phyloP scores from a whole-genome alignment of 371 early-diverging fungal genomes.

The Circinella umbellata region DNA sequence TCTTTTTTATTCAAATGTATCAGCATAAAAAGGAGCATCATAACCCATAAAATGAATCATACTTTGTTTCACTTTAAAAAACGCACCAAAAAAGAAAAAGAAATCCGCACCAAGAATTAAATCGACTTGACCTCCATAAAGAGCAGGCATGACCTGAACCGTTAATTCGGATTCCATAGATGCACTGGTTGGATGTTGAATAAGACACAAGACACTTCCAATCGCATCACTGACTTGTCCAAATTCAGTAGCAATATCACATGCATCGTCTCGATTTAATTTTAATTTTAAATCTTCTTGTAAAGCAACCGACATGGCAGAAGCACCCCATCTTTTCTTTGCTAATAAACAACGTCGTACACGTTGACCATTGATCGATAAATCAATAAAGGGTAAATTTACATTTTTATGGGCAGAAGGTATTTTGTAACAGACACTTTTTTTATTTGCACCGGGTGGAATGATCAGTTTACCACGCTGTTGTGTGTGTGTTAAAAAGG shows the following conservation, averaged over 20 bases:
- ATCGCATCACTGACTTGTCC: conserved; percentile 22
- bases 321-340: conserved; percentile 32
- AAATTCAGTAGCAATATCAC: conserved; percentile 30
- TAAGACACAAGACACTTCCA: conserved; percentile 23
- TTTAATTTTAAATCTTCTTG: conserved; percentile 17
- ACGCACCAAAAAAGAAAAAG: conserved; percentile 27
- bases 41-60: conserved; percentile 22
- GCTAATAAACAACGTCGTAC: conserved; percentile 28
- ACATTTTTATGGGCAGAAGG: conserved; percentile 20
- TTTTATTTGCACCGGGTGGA: not conserved
- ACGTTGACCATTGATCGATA: conserved; percentile 21
- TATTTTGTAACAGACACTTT: not conserved
- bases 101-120: conserved; percentile 41
- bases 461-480: not conserved
- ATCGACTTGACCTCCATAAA: conserved; percentile 35
- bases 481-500: not conserved
- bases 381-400: conserved; percentile 28
- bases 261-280: conserved; percentile 10
- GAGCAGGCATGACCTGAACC: conserved; percentile 31
- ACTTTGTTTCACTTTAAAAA: conserved; percentile 27
- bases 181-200: conserved; percentile 26
- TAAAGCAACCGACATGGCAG: conserved; percentile 32
- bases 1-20: not conserved
- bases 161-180: conserved; percentile 16
- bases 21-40: conserved; percentile 28